phyloP scores from a whole-genome alignment of 805 yeast species.

The Kluyveromyces lactis region DNA sequence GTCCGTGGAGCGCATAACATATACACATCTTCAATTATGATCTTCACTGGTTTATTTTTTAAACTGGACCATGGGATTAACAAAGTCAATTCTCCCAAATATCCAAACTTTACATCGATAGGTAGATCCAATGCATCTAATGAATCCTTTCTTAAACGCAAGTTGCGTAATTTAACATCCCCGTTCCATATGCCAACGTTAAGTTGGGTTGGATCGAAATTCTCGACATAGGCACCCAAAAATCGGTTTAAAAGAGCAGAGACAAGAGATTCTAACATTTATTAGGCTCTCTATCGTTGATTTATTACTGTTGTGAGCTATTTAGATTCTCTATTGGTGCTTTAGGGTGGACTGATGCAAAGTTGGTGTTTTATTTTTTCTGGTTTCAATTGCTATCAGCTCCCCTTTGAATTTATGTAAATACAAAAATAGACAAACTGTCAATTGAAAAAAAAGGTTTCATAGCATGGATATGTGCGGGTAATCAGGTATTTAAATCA shows the following conservation, averaged over 20 bases:
- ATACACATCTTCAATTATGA: conserved; percentile 78
- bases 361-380: too few relatives aligned
- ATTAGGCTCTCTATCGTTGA: not conserved
- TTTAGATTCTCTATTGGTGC: too few relatives aligned
- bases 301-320: not conserved
- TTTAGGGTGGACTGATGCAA: too few relatives aligned
- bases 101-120: conserved; percentile 80
- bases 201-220: conserved; percentile 90
- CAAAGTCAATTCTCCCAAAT: conserved; percentile 77
- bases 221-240: conserved; percentile 63
- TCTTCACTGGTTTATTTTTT: conserved; percentile 85
- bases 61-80: conserved; percentile 97
- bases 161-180: conserved; percentile 76
- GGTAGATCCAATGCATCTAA: conserved; percentile 82
- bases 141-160: conserved; percentile 79
- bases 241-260: conserved; percentile 28
- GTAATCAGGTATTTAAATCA: too few relatives aligned
- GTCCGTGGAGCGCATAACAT: conserved; percentile 71
- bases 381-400: too few relatives aligned
- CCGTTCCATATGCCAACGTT: conserved; percentile 98
- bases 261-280: conserved; percentile 31
- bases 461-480: too few relatives aligned
- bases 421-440: too few relatives aligned
- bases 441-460: too few relatives aligned
- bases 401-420: too few relatives aligned